Base-by-base conservation (phyloP, 2,329 filamentous ascomycete genomes). In the Ceratocystis harringtonii region DNA sequence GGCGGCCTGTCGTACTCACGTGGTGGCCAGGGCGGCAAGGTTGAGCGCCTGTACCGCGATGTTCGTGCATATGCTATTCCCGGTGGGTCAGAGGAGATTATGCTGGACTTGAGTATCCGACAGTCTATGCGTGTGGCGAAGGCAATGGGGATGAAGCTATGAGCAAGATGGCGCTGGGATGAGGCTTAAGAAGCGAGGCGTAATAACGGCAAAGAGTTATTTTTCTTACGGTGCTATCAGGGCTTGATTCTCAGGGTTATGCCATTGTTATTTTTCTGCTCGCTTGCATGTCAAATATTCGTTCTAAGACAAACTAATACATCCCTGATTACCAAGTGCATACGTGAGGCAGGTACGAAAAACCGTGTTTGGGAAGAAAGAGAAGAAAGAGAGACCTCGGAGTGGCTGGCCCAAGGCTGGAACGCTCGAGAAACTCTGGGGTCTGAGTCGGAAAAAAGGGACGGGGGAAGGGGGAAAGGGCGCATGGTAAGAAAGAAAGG, bases 31-130 rank as follows among this genome's bases (percentile, higher is more conserved):
- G 94, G 94, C 68, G 92, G 85, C 67, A 96, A 96, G 84, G 84
- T 97, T 63, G 94, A 99, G 84, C 80, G 94, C 68, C 78, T 99
- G 71, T 97, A 97, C 77, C 84, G 94, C 69, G 94, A 99, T 75
- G 94, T 97, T 17, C 83, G 94, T 71, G 94, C 94, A 0, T 97
- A 99, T 75, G 92, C 94, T 68, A 92, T 99, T 70, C 94, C 94
- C 2, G 94, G 94, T 72, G 94, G 94, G 28, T 90, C 86, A 70
- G 92, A 99, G 79, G 94, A 99, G 82, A 99, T 99, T 70, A 99
- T 99, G 94, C 79, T 97, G 70, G 94, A 99, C 75, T 76, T 99
- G 72, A 95, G 90, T 77, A 95, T 99, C 75, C 82, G 92, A 71
- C 92, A 96, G 80, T 88, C 87, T 69, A 75, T 96, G 79, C 86